phyloP scores from a whole-genome alignment of 371 early-diverging fungal species.

The Umbelopsis sp. region DNA sequence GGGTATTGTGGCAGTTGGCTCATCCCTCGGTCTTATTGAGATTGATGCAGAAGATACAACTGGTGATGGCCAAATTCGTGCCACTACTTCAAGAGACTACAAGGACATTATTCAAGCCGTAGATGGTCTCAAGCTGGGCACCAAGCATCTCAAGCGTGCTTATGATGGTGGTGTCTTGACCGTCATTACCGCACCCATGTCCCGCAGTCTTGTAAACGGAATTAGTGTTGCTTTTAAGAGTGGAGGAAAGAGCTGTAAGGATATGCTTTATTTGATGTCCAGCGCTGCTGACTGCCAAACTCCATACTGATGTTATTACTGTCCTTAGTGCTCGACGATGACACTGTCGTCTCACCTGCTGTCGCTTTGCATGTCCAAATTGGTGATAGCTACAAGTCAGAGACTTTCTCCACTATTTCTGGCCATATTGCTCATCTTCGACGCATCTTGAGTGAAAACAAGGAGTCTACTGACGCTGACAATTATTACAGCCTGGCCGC shows the following conservation, averaged over 20 bases:
- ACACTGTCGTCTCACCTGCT: constrained; percentile 39
- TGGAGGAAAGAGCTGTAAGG: constrained; percentile 42
- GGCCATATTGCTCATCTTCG: constrained; percentile 69
- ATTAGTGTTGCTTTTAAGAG: constrained; percentile 58
- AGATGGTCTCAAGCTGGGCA: constrained; percentile 65
- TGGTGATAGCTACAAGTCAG: constrained; percentile 53
- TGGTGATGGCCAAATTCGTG: constrained; percentile 49
- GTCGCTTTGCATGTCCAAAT: constrained; percentile 69
- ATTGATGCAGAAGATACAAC: constrained; percentile 59
- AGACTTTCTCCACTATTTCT: constrained; percentile 59
- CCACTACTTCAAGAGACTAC: constrained; percentile 29
- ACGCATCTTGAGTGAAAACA: constrained; percentile 39
- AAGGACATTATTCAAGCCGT: constrained; percentile 46
- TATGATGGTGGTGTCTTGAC: constrained; percentile 65
- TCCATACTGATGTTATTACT: background rate
- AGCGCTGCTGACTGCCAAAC: constrained; percentile 22
- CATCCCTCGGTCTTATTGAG: constrained; percentile 61
- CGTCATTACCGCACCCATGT: constrained; percentile 56
- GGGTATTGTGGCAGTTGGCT: constrained; percentile 56
- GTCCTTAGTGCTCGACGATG: constrained; percentile 26
- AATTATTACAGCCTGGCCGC: constrained; percentile 51
- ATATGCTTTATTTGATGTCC: background rate
- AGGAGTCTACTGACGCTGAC: constrained; percentile 11
- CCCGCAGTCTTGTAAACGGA: constrained; percentile 46
- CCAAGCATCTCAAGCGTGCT: constrained; percentile 60